phyloP scores from a whole-genome alignment of 2,329 filamentous ascomycete genomes.

The Botrytis sinoallii region DNA sequence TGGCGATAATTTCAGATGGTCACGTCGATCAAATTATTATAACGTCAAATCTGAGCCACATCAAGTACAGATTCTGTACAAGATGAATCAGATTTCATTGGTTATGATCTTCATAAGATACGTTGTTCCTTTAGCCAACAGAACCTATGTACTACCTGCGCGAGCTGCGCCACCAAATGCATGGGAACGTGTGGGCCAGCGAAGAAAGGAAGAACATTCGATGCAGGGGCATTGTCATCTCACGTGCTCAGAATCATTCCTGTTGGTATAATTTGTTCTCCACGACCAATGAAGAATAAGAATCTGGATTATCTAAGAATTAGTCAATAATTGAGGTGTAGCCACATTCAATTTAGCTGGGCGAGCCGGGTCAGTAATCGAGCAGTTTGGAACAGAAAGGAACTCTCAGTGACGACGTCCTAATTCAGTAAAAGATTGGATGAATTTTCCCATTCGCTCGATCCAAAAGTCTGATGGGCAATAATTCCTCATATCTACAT shows the following conservation, averaged over 20 bases:
- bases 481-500: conserved; percentile 30
- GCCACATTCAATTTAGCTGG: not conserved
- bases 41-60: not conserved
- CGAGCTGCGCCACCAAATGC: not conserved
- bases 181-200: conserved; percentile 3
- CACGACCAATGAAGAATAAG: not conserved
- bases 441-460: conserved; percentile 43
- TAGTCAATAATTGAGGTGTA: not conserved
- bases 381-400: not conserved
- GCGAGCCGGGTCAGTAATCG: not conserved
- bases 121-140: not conserved
- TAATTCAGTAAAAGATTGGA: conserved; percentile 40
- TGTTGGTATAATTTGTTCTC: not conserved
- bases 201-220: conserved; percentile 14
- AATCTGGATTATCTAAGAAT: not conserved
- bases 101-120: not conserved
- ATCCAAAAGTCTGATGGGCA: conserved; percentile 35
- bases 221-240: not conserved
- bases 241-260: not conserved
- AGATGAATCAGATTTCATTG: not conserved
- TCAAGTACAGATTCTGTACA: not conserved
- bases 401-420: not conserved
- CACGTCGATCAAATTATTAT: not conserved
- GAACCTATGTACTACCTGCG: not conserved
- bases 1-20: not conserved